phyloP scores from a whole-genome alignment of 2,329 filamentous ascomycete genomes.

The Diaporthe humulicola region DNA sequence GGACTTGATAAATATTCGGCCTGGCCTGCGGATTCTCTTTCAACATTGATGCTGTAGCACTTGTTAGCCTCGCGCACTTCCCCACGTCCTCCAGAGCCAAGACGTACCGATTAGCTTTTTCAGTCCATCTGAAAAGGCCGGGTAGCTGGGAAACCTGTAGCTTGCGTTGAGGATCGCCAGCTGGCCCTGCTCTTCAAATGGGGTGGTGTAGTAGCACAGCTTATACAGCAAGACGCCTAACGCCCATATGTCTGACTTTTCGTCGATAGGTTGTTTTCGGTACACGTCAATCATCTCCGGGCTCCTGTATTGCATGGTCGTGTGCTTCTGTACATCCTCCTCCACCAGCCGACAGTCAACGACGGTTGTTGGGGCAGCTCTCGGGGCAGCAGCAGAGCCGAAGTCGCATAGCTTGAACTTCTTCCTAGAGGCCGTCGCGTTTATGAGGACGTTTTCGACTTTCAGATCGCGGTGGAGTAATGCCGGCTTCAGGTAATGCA shows the following conservation, averaged over 20 bases:
- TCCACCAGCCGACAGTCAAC: constrained; percentile 93
- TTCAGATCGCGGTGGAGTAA: constrained; percentile 95
- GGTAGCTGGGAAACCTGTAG: constrained; percentile 91
- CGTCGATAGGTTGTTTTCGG: constrained; percentile 94
- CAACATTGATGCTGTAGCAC: constrained; percentile 82
- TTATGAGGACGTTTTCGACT: constrained; percentile 97
- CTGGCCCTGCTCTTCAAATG: constrained; percentile 97
- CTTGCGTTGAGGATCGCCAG: constrained; percentile 97
- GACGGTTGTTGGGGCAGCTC: constrained; percentile 86
- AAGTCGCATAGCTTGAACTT: constrained; percentile 99
- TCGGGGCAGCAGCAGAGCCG: constrained; percentile 87
- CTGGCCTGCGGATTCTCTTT: constrained; percentile 82
- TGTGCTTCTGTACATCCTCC: constrained; percentile 97
- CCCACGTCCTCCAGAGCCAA: constrained; percentile 5
- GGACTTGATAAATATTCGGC: constrained; percentile 94
- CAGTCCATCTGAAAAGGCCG: constrained; percentile 87
- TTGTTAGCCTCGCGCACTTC: constrained; percentile 16
- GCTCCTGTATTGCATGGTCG: constrained; percentile 96
- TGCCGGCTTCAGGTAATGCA: constrained; percentile 98
- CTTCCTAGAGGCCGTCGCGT: constrained; percentile 72
- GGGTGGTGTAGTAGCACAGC: constrained; percentile 98
- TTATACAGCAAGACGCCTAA: constrained; percentile 96
- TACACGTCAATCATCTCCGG: constrained; percentile 99
- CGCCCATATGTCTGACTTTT: constrained; percentile 99
- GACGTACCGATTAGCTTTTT: constrained; percentile 88